Evolutionary conservation across 2,329 filamentous ascomycete species (phyloP), one percentile per base, ranked within the genome.

Genomic region (Ceratocystis destructans): DNA sequence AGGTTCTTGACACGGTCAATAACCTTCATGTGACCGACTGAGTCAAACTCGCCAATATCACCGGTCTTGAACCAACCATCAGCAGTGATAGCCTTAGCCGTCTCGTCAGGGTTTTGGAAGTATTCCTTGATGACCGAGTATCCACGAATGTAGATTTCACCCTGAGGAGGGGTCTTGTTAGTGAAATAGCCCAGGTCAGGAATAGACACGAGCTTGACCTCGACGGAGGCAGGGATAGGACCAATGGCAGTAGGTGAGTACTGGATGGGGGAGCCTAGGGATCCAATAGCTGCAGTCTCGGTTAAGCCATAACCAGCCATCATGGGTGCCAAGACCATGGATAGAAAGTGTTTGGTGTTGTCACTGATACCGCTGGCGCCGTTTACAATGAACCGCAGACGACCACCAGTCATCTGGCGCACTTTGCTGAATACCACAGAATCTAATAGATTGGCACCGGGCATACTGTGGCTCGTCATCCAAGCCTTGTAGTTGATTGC

Each of bases 1-100:
- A 97, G 80, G 77, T 97, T 97, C 86, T 97, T 97, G 84, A 96
- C 92, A 71, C 93, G 90, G 76, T 97, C 93, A 73, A 97, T 92
- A 74, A 97, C 87, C 71, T 82, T 84, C 70, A 97, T 77, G 74
- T 96, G 89, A 55, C 93, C 93, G 69, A 87, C 81, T 57, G 79
- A 74, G 75, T 93, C 87, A 72, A 93, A 94, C 74, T 96, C 89
- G 72, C 93, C 93, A 74, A 97, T 94, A 73, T 97, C 93, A 69
- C 93, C 93, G 17, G 91, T 96, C 82, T 88, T 93, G 83, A 97
- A 97, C 94, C 94, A 97, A 62, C 90, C 90, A 72, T 96, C 94
- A 2, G 84, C 75, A 0, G 89, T 91, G 69, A 93, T 82, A 4
- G 88, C 82, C 73, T 88, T 87, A 72, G 81, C 82, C 5, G 90